Evolutionary conservation across 768 basidiomycete species (phyloP).

Genomic region (Suillus decipiens): DNA sequence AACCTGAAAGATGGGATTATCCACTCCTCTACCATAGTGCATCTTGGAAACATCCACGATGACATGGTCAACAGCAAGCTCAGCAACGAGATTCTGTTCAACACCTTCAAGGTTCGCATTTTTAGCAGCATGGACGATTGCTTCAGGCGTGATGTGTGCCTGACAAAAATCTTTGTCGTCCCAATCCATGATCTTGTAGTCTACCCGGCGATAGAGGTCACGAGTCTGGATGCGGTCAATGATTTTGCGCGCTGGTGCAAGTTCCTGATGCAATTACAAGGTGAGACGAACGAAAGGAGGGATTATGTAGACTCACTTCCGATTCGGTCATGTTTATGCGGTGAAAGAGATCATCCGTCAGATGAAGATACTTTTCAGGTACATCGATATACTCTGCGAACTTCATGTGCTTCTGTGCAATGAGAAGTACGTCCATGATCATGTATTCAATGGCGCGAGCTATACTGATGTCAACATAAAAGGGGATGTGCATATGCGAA

Average conservation of each 20-base stretch:
- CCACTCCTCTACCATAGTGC: slow-evolving; percentile 76
- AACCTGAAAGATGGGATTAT: slow-evolving; percentile 68
- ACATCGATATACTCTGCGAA: slow-evolving; percentile 58
- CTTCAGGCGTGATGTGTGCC: slow-evolving; percentile 36
- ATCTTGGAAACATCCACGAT: slow-evolving; percentile 64
- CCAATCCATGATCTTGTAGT: slow-evolving; percentile 54
- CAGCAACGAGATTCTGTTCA: slow-evolving; percentile 31
- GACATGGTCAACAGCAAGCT: slow-evolving; percentile 50
- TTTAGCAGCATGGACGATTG: slow-evolving; percentile 47
- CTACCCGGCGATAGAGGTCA: slow-evolving; percentile 70
- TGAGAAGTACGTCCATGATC: slow-evolving; percentile 77
- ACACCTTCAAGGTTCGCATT: slow-evolving; percentile 26
- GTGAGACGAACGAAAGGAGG: not conserved
- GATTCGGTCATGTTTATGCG: slow-evolving; percentile 56
- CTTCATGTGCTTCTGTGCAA: slow-evolving; percentile 64
- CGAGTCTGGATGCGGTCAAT: slow-evolving; percentile 62
- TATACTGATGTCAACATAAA: slow-evolving; percentile 23
- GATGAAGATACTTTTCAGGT: slow-evolving; percentile 58
- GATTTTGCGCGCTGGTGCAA: slow-evolving; percentile 58
- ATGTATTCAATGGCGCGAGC: slow-evolving; percentile 82
- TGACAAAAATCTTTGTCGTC: slow-evolving; percentile 29
- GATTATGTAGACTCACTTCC: slow-evolving; percentile 15
- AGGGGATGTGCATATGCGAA: too few species aligned
- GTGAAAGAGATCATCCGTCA: slow-evolving; percentile 70
- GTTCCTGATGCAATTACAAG: slow-evolving; percentile 44